Base-by-base conservation (phyloP, 2,329 filamentous ascomycete species). In the Ophidiomyces ophidiicola region DNA sequence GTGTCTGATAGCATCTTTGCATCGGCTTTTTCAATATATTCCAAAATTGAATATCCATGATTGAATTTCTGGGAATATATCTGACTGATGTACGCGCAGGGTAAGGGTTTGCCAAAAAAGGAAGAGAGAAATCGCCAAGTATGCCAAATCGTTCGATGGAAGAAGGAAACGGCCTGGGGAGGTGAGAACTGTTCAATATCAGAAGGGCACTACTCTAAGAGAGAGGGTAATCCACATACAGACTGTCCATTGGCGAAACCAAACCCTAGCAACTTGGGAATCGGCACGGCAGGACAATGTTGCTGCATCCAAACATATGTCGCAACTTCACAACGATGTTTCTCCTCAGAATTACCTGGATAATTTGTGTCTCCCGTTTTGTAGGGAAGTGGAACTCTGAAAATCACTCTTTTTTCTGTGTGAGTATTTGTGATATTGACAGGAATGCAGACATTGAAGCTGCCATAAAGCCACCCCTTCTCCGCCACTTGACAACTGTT, bases 1-100 rank as follows among this genome's bases (percentile, higher is more conserved):
- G 48, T 43, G 11, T 46, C 41, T 7, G 51, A 55, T 20, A 54
- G 50, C 50, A 54, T 50, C 8, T 29, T 39, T 6, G 39, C 48
- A 23, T 38, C 15, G n/a, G 36, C 26, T 30, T 38, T 21, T 15
- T 50, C 46, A 18, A 53, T 44, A 15, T 48, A 49, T 20, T 51
- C 46, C 5, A 52, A 41, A 14, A 53, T 20, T 2, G 51, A 17
- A 39, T 53, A 53, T 4, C 43, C 42, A 12, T 14, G 19, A 2
- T 33, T 11, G 11, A 46, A 5, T 2, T 18, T 32, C 11, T 17
- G 30, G 3, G 30, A 2, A 8, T 18, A 32, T 4, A 7, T 4
- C 8, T 18, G 30, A 11, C 12, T 11, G 6, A 32, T 11, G 30
- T 32, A 32, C 6, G 12, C 5, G 20, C 30, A 32, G 2, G 12